phyloP scores from a whole-genome alignment of 192 early-diverging fungal species.

The Coemansia sp. region DNA sequence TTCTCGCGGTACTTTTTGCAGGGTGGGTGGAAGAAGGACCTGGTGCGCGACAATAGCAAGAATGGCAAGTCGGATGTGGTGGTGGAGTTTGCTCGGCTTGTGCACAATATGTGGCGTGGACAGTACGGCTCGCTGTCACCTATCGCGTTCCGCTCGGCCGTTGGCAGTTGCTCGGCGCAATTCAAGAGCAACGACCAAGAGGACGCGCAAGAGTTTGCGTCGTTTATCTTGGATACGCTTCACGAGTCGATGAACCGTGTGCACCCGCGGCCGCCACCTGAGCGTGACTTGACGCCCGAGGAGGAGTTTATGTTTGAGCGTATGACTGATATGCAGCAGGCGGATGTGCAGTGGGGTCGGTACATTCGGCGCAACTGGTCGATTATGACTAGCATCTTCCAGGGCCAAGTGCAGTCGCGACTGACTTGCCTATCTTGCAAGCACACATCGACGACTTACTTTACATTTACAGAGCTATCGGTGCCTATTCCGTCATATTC shows the following conservation, averaged over 20 bases:
- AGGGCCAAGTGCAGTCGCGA: constrained; percentile 64
- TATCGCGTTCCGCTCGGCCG: constrained; percentile 71
- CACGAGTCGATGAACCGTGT: constrained; percentile 91
- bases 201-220: constrained; percentile 95
- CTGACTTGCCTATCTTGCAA: constrained; percentile 46
- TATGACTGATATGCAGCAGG: constrained; percentile 66
- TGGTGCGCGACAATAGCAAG: constrained; percentile 58
- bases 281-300: constrained; percentile 47
- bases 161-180: constrained; percentile 77
- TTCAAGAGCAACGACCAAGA: constrained; percentile 93
- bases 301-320: constrained; percentile 68
- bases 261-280: constrained; percentile 49
- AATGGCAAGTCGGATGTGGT: constrained; percentile 72
- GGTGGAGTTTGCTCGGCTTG: constrained; percentile 76
- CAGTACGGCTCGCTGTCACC: constrained; percentile 81
- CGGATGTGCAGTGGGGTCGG: constrained; percentile 71
- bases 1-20: constrained; percentile 75
- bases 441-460: constrained; percentile 70
- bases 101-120: constrained; percentile 83
- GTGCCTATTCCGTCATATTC: constrained; percentile 77
- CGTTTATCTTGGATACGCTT: constrained; percentile 85
- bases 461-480: constrained; percentile 89
- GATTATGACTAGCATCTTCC: constrained; percentile 89
- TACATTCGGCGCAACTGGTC: constrained; percentile 79
- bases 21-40: constrained; percentile 55